phyloP scores from a whole-genome alignment of 2,329 filamentous ascomycete species.

The Aureobasidium sp. region DNA sequence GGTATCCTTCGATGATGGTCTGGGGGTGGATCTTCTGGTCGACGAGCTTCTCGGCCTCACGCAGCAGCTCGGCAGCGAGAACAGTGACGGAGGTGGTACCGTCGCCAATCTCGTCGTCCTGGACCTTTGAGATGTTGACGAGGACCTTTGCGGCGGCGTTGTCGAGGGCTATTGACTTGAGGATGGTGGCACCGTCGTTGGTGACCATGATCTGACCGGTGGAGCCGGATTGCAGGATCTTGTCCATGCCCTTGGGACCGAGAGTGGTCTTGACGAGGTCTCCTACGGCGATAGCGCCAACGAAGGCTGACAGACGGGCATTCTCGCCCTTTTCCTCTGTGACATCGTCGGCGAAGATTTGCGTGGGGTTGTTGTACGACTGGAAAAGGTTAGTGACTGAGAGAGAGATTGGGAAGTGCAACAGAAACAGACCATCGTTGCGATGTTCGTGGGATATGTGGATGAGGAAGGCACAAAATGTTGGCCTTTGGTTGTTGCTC shows the following conservation, averaged over 20 bases:
- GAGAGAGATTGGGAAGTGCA: not conserved
- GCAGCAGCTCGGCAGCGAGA: constrained; percentile 84
- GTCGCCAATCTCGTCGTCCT: constrained; percentile 97
- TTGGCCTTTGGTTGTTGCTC: not conserved
- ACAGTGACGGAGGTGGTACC: constrained; percentile 98
- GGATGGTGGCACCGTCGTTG: constrained; percentile 95
- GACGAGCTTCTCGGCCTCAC: constrained; percentile 94
- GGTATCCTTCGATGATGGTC: constrained; percentile 98
- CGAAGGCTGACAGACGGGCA: constrained; percentile 95
- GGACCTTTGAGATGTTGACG: constrained; percentile 98
- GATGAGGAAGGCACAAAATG: not conserved
- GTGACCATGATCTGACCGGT: constrained; percentile 97
- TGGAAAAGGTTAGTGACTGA: constrained; percentile 12
- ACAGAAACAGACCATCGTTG: constrained; percentile 15
- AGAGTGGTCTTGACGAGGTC: constrained; percentile 96
- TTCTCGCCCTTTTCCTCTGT: constrained; percentile 98
- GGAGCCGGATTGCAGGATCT: constrained; percentile 91
- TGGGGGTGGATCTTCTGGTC: constrained; percentile 98
- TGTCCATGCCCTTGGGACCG: constrained; percentile 98
- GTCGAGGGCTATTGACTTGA: constrained; percentile 96
- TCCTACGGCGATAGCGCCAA: constrained; percentile 94
- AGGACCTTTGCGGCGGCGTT: constrained; percentile 97
- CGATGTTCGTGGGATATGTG: constrained; percentile 2
- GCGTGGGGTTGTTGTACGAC: constrained; percentile 64
- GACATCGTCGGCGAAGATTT: constrained; percentile 96